Evolutionary conservation across 345 rosid species (phyloP).

Genomic region (Theobroma cacao): DNA sequence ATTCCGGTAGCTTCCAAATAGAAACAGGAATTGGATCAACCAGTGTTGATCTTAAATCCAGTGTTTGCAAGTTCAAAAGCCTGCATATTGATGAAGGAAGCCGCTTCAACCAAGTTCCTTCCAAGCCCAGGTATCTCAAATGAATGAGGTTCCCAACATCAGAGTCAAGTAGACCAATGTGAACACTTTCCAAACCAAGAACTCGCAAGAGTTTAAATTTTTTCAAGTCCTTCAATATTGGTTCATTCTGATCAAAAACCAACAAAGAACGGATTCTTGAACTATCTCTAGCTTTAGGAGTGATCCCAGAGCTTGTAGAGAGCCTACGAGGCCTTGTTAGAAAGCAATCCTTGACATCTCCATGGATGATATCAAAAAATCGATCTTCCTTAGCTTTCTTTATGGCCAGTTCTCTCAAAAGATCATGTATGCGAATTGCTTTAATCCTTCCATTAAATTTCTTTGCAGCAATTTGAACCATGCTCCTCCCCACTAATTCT

Average conservation of each 20-base stretch:
- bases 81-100: slow-evolving; percentile 16
- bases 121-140: slow-evolving; percentile 17
- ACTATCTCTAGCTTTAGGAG: background rate
- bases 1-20: slow-evolving; percentile 13
- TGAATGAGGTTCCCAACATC: slow-evolving; percentile 16
- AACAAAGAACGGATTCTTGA: slow-evolving; percentile 14
- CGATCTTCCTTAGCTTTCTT: slow-evolving; percentile 19
- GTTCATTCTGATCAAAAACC: slow-evolving; percentile 3
- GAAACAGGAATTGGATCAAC: slow-evolving; percentile 6
- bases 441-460: slow-evolving; percentile 13
- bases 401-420: slow-evolving; percentile 20
- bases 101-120: slow-evolving; percentile 11
- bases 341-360: background rate
- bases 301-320: slow-evolving; percentile 6
- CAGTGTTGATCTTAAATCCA: slow-evolving; percentile 20
- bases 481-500: slow-evolving; percentile 22
- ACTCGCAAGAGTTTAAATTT: slow-evolving; percentile 11
- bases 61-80: slow-evolving; percentile 21
- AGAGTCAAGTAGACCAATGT: background rate
- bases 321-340: background rate
- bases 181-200: slow-evolving; percentile 7
- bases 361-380: slow-evolving; percentile 3
- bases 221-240: background rate
- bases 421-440: slow-evolving; percentile 9
- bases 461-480: slow-evolving; percentile 17